Percentiles rank a stretch among this genome's conserved stretches.
These are phyloP conservation scores for Remersonia thermophila DNA, from an alignment of 2,329 filamentous ascomycete species.

Conservation along the genomic window DNA sequence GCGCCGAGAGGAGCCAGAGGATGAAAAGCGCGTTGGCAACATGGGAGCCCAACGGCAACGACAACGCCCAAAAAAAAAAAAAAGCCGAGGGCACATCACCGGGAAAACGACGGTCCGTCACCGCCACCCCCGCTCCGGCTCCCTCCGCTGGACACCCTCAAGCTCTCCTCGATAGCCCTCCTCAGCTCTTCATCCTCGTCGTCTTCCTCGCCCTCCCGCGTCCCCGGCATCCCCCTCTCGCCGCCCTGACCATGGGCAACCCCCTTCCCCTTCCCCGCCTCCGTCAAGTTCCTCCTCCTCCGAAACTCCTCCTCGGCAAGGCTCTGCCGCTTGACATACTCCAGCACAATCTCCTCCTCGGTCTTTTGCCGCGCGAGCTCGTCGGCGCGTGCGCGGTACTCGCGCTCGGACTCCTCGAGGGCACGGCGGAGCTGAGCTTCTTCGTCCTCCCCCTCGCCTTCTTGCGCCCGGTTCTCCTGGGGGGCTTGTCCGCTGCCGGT, in stretches of 20 bases:
- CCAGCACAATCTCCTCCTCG: slow-evolving; percentile 63
- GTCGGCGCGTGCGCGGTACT: slow-evolving; percentile 31
- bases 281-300: slow-evolving; percentile 11
- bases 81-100: no score
- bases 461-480: slow-evolving; percentile 14
- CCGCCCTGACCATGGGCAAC: slow-evolving; percentile 16
- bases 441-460: slow-evolving; percentile 24
- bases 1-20: no score
- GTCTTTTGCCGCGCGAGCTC: slow-evolving; percentile 33
- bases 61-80: no score
- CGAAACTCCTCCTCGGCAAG: slow-evolving; percentile 51
- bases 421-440: slow-evolving; percentile 35
- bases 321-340: slow-evolving; percentile 69
- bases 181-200: slow-evolving; percentile 40
- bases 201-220: slow-evolving; percentile 37
- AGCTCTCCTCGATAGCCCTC: slow-evolving; percentile 42
- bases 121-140: slow-evolving; percentile 13
- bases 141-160: slow-evolving; percentile 28
- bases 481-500: background rate
- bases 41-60: no score
- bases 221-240: slow-evolving; percentile 10
- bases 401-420: slow-evolving; percentile 34
- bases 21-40: no score
- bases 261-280: slow-evolving; percentile 25
- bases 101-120: slow-evolving; percentile 7